Evolutionary conservation across 305 asterid genomes (phyloP).

Genomic region (Fraxinus paxiana): DNA sequence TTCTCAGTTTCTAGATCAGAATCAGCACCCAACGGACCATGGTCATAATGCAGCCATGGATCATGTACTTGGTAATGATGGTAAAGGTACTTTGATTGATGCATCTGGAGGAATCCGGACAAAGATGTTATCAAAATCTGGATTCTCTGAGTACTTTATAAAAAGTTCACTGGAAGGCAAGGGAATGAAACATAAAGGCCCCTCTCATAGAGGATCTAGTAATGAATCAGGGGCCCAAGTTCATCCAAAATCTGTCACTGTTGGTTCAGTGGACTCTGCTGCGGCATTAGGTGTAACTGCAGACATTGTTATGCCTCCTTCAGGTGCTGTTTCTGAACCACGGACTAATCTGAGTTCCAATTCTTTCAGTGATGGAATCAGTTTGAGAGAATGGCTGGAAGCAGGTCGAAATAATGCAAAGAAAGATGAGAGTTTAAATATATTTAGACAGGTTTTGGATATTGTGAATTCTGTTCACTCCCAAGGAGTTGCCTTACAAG

Average conservation of each 20-base stretch:
- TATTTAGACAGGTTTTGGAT: constrained; percentile 72
- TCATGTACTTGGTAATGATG: constrained; percentile 36
- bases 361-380: constrained; percentile 42
- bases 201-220: constrained; percentile 33
- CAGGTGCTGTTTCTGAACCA: constrained; percentile 24
- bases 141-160: constrained; percentile 50
- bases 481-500: constrained; percentile 60
- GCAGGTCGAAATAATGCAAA: constrained; percentile 45
- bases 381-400: constrained; percentile 78
- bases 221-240: constrained; percentile 22
- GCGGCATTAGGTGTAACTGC: constrained; percentile 30
- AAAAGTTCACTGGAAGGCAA: constrained; percentile 54
- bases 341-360: constrained; percentile 22
- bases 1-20: constrained; percentile 45
- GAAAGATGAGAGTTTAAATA: constrained; percentile 58
- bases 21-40: constrained; percentile 31
- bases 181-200: constrained; percentile 45
- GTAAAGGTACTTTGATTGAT: constrained; percentile 37
- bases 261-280: constrained; percentile 27
- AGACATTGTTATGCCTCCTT: constrained; percentile 30
- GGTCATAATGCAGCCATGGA: constrained; percentile 31
- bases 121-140: constrained; percentile 55
- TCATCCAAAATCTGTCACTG: constrained; percentile 28
- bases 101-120: constrained; percentile 62
- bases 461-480: constrained; percentile 71